These are phyloP conservation scores for Mycena galopus DNA, from an alignment of 768 basidiomycete genomes.

Conservation along the genomic window DNA sequence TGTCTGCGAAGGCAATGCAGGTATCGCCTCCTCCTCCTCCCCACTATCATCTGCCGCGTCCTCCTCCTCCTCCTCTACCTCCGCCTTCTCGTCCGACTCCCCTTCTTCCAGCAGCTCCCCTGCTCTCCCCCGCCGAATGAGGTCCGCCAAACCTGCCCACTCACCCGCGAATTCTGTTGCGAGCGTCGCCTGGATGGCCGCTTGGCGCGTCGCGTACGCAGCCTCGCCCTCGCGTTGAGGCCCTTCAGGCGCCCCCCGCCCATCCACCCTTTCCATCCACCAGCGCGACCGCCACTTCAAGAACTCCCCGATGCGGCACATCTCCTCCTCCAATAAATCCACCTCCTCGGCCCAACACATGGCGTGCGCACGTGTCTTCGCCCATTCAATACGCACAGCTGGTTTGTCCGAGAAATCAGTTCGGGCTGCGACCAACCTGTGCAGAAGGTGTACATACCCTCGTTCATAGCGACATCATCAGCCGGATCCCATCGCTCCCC, in stretches of 20 bases:
- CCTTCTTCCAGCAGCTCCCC: neutral
- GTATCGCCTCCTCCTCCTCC: conserved; percentile 5
- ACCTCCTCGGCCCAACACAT: too few species aligned
- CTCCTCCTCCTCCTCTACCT: too few species aligned
- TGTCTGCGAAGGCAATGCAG: neutral
- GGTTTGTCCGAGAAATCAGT: neutral
- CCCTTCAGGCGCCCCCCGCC: neutral
- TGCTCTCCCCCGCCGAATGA: neutral
- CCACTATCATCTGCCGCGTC: neutral
- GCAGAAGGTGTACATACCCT: neutral
- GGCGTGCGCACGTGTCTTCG: too few species aligned
- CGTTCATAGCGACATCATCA: neutral
- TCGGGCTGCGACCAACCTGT: too few species aligned
- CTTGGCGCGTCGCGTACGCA: conserved; percentile 25
- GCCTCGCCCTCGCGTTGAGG: conserved; percentile 13
- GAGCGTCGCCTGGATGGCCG: neutral
- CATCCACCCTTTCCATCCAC: conserved; percentile 17
- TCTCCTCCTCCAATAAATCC: too few species aligned
- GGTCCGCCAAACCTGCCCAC: neutral
- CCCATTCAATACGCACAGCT: conserved; percentile 27
- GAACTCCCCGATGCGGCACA: conserved; percentile 12
- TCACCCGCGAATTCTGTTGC: neutral
- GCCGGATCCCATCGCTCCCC: neutral
- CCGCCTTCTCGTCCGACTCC: neutral
- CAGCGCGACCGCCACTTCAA: conserved; percentile 14